Percentiles rank a stretch among this genome's conserved stretches.
These are phyloP conservation scores for Mycena olivaceomarginata DNA, from an alignment of 768 basidiomycete species.

Conservation along the genomic window DNA sequence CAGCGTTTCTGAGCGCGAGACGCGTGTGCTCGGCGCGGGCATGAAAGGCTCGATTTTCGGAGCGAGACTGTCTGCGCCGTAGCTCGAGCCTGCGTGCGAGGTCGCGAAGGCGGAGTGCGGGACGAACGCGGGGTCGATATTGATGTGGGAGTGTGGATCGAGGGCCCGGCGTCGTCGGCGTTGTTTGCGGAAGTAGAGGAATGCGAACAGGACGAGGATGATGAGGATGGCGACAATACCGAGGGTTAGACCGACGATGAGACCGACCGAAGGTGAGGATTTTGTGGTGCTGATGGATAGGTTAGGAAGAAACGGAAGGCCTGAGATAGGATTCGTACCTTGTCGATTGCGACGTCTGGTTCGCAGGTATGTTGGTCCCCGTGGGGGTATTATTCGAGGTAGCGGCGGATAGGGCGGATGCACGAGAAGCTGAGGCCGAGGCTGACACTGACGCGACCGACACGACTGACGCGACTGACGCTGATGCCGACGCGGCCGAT, in stretches of 20 bases:
- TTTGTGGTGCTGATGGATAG: background rate
- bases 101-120: background rate
- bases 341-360: background rate
- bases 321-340: background rate
- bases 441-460: background rate
- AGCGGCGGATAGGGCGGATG: background rate
- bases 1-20: background rate
- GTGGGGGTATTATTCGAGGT: background rate
- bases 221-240: background rate
- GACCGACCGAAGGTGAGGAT: constrained; percentile 30
- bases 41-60: constrained; percentile 14
- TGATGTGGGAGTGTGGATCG: background rate
- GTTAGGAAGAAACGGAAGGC: too few species aligned
- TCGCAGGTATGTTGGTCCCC: background rate
- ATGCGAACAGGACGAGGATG: background rate
- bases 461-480: too few species aligned
- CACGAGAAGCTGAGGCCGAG: background rate
- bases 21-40: background rate
- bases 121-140: constrained; percentile 12
- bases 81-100: background rate
- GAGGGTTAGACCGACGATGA: constrained; percentile 32
- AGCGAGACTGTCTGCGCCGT: background rate
- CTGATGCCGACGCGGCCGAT: too few species aligned
- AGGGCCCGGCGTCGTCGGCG: constrained; percentile 8
- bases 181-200: constrained; percentile 8